Conservation (phyloP, 2,329 filamentous ascomycete genomes). For the Calonectria hawksworthii region DNA sequence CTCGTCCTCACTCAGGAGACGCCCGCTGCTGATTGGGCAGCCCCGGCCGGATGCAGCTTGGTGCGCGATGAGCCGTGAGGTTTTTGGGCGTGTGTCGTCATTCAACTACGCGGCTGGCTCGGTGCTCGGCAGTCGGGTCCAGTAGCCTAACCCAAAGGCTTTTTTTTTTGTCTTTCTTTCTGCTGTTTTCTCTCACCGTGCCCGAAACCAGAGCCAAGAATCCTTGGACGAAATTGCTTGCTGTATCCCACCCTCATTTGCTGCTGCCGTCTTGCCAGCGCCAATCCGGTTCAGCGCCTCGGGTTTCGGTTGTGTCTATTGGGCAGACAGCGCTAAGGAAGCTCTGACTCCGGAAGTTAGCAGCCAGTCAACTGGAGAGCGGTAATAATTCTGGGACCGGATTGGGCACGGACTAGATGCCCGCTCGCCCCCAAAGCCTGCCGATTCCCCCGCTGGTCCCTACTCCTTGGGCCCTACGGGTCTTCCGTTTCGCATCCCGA, state of each 20-base stretch:
- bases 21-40: slow-evolving; percentile 16
- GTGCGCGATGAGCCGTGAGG: background rate
- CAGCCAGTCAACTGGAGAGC: slow-evolving; percentile 29
- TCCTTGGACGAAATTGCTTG: slow-evolving; percentile 36
- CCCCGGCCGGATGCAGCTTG: slow-evolving; percentile 1
- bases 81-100: slow-evolving; percentile 23
- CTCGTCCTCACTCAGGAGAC: background rate
- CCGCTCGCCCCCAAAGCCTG: background rate
- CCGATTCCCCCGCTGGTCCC: background rate
- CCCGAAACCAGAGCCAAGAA: background rate
- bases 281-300: slow-evolving; percentile 22
- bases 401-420: background rate
- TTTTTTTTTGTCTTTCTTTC: background rate
- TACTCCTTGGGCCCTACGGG: background rate
- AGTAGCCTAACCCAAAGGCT: background rate
- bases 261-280: slow-evolving; percentile 29
- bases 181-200: background rate
- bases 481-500: slow-evolving; percentile 8
- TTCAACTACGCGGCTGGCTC: slow-evolving; percentile 20
- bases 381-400: slow-evolving; percentile 24
- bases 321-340: slow-evolving; percentile 8
- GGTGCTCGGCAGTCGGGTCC: slow-evolving; percentile 9
- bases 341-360: slow-evolving; percentile 22
- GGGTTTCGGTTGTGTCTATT: slow-evolving; percentile 19
- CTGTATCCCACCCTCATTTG: slow-evolving; percentile 18